Evolutionary conservation across 805 yeast genomes (phyloP).

Genomic region (Metschnikowia kofuensis): DNA sequence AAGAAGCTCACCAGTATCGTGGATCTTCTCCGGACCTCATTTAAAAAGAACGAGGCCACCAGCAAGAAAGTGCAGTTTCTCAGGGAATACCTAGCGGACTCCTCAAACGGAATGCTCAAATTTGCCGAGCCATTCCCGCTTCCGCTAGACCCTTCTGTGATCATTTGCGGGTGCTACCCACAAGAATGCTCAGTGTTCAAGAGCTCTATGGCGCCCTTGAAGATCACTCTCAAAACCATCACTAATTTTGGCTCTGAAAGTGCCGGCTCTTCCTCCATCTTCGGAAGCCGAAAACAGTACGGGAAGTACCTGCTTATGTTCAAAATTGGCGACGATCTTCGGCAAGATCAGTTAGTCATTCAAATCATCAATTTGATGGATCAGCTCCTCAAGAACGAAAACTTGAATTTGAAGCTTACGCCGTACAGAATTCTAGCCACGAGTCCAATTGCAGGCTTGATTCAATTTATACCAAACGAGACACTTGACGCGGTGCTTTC

Average conservation of each 20-base stretch:
- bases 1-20: constrained; percentile 64
- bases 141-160: constrained; percentile 81
- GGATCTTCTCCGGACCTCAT: constrained; percentile 51
- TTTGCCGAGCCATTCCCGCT: constrained; percentile 59
- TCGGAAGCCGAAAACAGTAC: constrained; percentile 30
- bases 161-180: constrained; percentile 72
- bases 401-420: constrained; percentile 79
- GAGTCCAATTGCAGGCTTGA: constrained; percentile 85
- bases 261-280: constrained; percentile 28
- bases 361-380: constrained; percentile 93
- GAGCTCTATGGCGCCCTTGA: constrained; percentile 84
- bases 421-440: constrained; percentile 92
- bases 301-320: constrained; percentile 78
- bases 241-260: constrained; percentile 17
- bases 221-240: constrained; percentile 68
- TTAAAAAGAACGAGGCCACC: constrained; percentile 67
- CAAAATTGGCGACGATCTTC: constrained; percentile 90
- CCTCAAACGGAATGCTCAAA: constrained; percentile 36
- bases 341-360: constrained; percentile 96
- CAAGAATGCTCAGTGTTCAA: constrained; percentile 85
- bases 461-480: constrained; percentile 91
- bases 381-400: constrained; percentile 80
- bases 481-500: constrained; percentile 78
- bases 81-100: constrained; percentile 52
- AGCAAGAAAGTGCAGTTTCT: constrained; percentile 70